Percentiles rank a stretch among this genome's conserved stretches.
These are phyloP conservation scores for Moricandia moricandioides DNA, from an alignment of 345 rosid genomes.

Conservation along the genomic window DNA sequence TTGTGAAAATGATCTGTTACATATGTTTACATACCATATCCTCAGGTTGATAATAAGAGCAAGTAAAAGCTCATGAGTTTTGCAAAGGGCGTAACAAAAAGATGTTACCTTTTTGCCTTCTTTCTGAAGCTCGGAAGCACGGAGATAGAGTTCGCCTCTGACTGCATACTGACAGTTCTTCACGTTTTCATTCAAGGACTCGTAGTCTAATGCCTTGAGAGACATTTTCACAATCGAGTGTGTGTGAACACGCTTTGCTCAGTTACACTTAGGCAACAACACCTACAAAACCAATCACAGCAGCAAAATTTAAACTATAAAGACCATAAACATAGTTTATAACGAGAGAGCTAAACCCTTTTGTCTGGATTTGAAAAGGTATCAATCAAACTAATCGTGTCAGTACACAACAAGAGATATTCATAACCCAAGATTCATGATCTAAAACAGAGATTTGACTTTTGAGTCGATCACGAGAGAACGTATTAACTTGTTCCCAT, in stretches of 20 bases:
- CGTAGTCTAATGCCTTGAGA: constrained; percentile 84
- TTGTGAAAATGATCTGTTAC: constrained; percentile 85
- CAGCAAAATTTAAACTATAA: not conserved
- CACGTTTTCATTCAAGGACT: constrained; percentile 76
- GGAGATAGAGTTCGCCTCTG: constrained; percentile 94
- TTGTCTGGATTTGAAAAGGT: not conserved
- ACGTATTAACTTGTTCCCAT: not conserved
- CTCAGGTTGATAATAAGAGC: not conserved
- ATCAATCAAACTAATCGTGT: not conserved
- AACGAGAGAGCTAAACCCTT: constrained; percentile 6
- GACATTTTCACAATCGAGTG: constrained; percentile 67
- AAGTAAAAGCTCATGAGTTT: not conserved
- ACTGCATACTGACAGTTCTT: constrained; percentile 96
- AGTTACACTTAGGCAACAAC: not conserved
- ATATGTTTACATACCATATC: not conserved
- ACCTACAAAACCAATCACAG: constrained; percentile 11
- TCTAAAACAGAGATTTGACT: constrained; percentile 3
- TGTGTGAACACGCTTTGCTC: not conserved
- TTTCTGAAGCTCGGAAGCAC: constrained; percentile 99
- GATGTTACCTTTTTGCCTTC: constrained; percentile 85
- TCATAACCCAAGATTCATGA: not conserved
- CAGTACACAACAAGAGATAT: not conserved
- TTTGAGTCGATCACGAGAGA: not conserved
- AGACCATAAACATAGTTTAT: not conserved
- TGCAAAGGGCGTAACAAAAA: not conserved